Base-by-base conservation (phyloP, 768 basidiomycete species). In the Daedaleopsis nitida region DNA sequence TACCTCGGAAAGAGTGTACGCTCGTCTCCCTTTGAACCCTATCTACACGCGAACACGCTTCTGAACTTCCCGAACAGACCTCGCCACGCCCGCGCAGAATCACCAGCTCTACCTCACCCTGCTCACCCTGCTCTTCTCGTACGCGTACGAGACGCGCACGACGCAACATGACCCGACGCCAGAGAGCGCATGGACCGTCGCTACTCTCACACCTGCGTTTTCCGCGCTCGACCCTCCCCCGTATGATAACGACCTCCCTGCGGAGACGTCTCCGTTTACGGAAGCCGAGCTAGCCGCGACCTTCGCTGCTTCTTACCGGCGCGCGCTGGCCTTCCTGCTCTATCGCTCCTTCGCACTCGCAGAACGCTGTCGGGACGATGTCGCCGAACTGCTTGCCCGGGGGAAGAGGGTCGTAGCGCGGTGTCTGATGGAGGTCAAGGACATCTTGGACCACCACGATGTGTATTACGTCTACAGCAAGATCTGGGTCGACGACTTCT, bases 381-480 rank as follows among this genome's bases (percentile, higher is more conserved):
- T 85, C n/a, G 85, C 84, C 16, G 68, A 69, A 34, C 67, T 87
- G 56, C 77, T 94, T 44, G 69, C 72, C 8, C 80, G 76, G 57
- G 92, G 92, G 2, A 87, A 82, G 73, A 82, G 88, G 43, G 77
- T 74, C 37, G 77, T 90, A 23, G 72, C 85, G 56, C 83, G 89
- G 66, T 87, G 82, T 68, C 78, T 94, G 38, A 75, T 95, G 47
- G 86, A 86, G 71, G 79, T 87, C 77, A 92, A 89, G 74, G 72
- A 78, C 43, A 85, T 92, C 51, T 73, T 95, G 63, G 91, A 92
- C 68, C 87, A 84, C 67, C 91, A 92, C 65, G 91, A 92, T 64
- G 87, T 90, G 11, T 95, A 94, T 74, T 93, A 92, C 71, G 79
- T 92, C n/a, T 94, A 92, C 72, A 87, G 84, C 73, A 92, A 91